These are phyloP conservation scores for Escallonia herrerae DNA, from an alignment of 129 eudicot genomes.

Conservation along the genomic window DNA sequence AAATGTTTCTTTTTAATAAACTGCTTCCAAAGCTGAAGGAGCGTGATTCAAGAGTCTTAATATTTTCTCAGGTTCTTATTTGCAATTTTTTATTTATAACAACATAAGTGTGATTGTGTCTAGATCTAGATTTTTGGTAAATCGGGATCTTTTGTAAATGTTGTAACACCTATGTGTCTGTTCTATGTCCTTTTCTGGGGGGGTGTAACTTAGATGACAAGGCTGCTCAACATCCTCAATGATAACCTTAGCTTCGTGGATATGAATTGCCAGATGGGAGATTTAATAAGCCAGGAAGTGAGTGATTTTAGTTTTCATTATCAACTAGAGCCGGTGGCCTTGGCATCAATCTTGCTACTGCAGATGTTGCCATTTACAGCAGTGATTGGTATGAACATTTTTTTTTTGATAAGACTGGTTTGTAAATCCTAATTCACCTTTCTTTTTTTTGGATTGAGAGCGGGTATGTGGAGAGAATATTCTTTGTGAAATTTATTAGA, in stretches of 20 bases:
- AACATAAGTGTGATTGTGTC: background rate
- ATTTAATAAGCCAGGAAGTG: slow-evolving; percentile 95
- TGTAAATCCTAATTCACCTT: too few relatives aligned
- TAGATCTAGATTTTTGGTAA: background rate
- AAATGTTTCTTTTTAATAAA: slow-evolving; percentile 94
- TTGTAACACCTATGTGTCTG: background rate
- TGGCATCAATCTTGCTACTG: slow-evolving; percentile 75
- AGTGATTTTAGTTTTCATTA: slow-evolving; percentile 74
- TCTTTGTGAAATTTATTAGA: too few relatives aligned
- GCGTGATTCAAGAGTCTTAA: slow-evolving; percentile 93
- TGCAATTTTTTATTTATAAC: background rate
- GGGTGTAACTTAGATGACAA: slow-evolving; percentile 67
- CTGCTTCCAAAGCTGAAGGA: slow-evolving; percentile 91
- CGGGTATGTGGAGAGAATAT: background rate
- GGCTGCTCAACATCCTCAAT: slow-evolving; percentile 93
- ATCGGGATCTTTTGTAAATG: background rate
- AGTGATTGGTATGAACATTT: slow-evolving; percentile 90
- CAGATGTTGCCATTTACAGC: slow-evolving; percentile 69
- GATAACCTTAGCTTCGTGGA: slow-evolving; percentile 88
- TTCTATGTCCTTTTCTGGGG: background rate
- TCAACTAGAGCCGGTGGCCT: slow-evolving; percentile 99
- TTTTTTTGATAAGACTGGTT: slow-evolving; percentile 13
- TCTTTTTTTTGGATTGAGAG: background rate
- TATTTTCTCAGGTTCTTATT: slow-evolving; percentile 82
- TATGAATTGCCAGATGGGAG: slow-evolving; percentile 90